Base-by-base conservation (phyloP, 140 eudicot genomes). In the Bidens hawaiensis region DNA sequence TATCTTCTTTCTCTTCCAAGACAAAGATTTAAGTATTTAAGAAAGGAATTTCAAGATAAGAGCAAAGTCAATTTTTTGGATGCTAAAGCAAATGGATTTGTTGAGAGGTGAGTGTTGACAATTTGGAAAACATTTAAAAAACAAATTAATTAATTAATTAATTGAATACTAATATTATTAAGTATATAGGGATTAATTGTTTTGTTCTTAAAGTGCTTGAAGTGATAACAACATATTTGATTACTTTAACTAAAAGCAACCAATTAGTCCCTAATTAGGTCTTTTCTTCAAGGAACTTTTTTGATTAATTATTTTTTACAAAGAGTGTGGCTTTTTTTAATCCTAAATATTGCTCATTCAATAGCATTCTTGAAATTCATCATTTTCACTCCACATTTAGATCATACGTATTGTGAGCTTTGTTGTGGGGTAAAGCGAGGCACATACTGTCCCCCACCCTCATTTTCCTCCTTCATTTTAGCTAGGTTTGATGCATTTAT, bases 51-150 rank as follows among this genome's bases (percentile, higher is more conserved):
- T 27, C 11, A 16, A 49, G n/a, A 48, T 10, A 33, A 70, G 54
- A 33, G 43, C 24, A 60, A 60, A 48, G 75, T 70, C 68, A 60
- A 69, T 31, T 69, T n/a, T 61, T 60, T 60, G 75, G 69, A 70
- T 60, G n/a, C 75, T 16, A 17, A 49, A 49, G 45, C 26, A 36
- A 60, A 60, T 70, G 69, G 75, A 36, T 70, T 70, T 36, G 75
- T 61, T 70, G 62, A 62, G 18, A 24, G 24, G 30, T 9, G 18
- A 6, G 74, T 68, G 49, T 68, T 42, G 74, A 56, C 74, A 31
- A 18, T 42, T 68, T 27, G 25, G 9, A 24, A 22, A 24, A 15
- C 15, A 21, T 18, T 42, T 18, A 42, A 15, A 64, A 19, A 30
- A 30, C 33, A 21, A 31, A 13, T 30, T 33, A 48, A 64, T 28